Evolutionary conservation across 2,329 filamentous ascomycete genomes (phyloP).

Genomic region (Pyrenophora graminea): DNA sequence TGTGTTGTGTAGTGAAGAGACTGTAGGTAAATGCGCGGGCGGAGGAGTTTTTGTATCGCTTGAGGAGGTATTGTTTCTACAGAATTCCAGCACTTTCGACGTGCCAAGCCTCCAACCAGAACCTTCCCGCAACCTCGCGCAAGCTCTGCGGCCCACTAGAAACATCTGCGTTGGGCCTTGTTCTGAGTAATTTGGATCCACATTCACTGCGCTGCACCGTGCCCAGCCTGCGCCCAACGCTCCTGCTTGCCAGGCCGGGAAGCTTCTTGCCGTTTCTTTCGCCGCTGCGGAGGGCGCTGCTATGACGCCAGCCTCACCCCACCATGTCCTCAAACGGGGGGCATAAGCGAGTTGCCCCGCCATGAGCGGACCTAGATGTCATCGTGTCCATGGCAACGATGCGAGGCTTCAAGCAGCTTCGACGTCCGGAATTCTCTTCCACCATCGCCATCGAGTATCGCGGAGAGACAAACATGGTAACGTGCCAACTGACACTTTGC

Average conservation of each 20-base stretch:
- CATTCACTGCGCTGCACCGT: conserved; percentile 1
- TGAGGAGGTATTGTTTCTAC: conserved; percentile 14
- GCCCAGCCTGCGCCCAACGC: background rate
- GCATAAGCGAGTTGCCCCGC: conserved; percentile 22
- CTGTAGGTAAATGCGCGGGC: conserved; percentile 19
- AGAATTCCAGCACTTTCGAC: conserved; percentile 19
- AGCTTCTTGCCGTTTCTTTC: conserved; percentile 7
- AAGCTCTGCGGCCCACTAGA: conserved; percentile 18
- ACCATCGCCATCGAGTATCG: background rate
- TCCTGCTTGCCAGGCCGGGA: background rate
- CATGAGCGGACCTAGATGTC: conserved; percentile 10
- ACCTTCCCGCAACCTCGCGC: conserved; percentile 16
- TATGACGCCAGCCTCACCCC: conserved; percentile 22
- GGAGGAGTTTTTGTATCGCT: conserved; percentile 35
- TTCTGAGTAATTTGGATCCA: conserved; percentile 2
- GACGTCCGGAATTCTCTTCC: background rate
- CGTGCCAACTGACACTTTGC: too few species aligned
- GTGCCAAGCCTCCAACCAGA: conserved; percentile 18
- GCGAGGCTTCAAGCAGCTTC: conserved; percentile 13
- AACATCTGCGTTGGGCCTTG: conserved; percentile 8
- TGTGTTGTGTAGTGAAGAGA: conserved; percentile 27
- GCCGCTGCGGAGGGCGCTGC: conserved; percentile 6
- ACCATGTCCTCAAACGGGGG: conserved; percentile 16
- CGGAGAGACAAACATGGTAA: background rate
- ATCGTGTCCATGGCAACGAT: conserved; percentile 9